Evolutionary conservation across 805 yeast genomes (phyloP).

Genomic region (Hyphopichia homilentoma): DNA sequence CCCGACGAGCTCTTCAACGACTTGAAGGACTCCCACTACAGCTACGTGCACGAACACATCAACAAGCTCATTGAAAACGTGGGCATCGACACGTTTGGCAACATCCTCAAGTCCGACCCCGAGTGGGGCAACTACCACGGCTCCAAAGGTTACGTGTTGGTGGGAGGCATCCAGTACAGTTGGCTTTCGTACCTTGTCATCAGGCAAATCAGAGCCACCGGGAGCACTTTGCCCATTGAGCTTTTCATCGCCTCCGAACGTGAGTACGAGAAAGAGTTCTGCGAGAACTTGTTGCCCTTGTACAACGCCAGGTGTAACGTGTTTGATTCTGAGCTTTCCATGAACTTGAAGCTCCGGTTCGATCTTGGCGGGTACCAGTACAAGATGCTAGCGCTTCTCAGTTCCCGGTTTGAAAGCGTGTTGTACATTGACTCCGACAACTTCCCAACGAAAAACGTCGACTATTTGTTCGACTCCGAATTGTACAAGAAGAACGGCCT

Average conservation of each 20-base stretch:
- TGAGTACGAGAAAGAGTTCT: slow-evolving; percentile 46
- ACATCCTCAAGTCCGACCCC: slow-evolving; percentile 27
- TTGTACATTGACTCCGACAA: slow-evolving; percentile 51
- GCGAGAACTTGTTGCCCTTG: slow-evolving; percentile 35
- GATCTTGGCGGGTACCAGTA: slow-evolving; percentile 46
- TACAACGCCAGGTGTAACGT: slow-evolving; percentile 46
- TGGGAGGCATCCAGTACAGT: slow-evolving; percentile 51
- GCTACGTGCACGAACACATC: slow-evolving; percentile 29
- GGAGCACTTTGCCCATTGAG: slow-evolving; percentile 48
- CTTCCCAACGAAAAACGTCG: slow-evolving; percentile 40
- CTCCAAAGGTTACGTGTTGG: slow-evolving; percentile 41
- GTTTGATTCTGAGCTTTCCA: slow-evolving; percentile 27
- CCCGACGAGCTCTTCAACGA: slow-evolving; percentile 27
- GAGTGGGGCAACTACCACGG: slow-evolving; percentile 34
- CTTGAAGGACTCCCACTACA: slow-evolving; percentile 35
- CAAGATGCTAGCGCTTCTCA: slow-evolving; percentile 56
- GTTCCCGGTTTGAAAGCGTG: slow-evolving; percentile 51
- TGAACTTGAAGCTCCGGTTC: slow-evolving; percentile 12
- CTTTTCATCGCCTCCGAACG: slow-evolving; percentile 41
- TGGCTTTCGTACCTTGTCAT: slow-evolving; percentile 51
- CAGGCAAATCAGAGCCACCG: slow-evolving; percentile 38
- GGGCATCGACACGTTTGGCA: slow-evolving; percentile 34
- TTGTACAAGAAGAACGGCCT: slow-evolving; percentile 46
- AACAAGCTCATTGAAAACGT: slow-evolving; percentile 20
- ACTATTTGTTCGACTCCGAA: slow-evolving; percentile 43